Evolutionary conservation across 257 asterid species (phyloP), one percentile per base, ranked within the genome.

Genomic region (Solanum ahanhuiri): DNA sequence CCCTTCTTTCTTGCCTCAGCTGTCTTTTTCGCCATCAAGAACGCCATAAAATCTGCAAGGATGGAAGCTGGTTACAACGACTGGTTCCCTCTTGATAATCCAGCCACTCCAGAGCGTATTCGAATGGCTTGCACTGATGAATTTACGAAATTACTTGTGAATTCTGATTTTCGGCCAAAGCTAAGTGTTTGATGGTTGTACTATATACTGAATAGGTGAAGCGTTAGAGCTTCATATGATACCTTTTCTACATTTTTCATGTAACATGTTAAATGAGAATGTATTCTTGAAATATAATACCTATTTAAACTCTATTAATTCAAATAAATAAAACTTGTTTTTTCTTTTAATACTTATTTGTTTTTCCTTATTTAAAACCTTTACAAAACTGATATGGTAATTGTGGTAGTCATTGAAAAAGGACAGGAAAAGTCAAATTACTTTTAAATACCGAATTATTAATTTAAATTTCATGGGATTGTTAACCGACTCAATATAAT

Each of bases 101-200:
- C 99, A 2, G 99, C 98, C 4, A 96, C 99, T 3, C 99, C 99
- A 7, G 99, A 96, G 63, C 97, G 98, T 39, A 96, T 96, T 89
- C 92, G 99, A n/a, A 94, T 96, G 99, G 98, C 98, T 28, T 96
- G 99, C 87, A 25, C 89, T 2, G 99, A 96, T 72, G 93, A 96
- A 41, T 90, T 96, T 88, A 95, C 96, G 1, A 89, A 87, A 82
- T 83, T 89, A n/a, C 88, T 95, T 39, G 84, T 88, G 43, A 77
- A 87, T 85, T 84, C 94, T 4, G 89, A 88, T 87, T 95, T 91
- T 89, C 94, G 88, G 14, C 93, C 99, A 2, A 94, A 94, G 85
- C 95, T 95, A 33, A 95, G 98, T 54, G 90, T 96, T 51, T 96
- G 63, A 79, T 63, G 43, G 14, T 39, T 79, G 17, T 28, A 43